phyloP scores from a whole-genome alignment of 176 grass and related monocot species.

The Poa annua region DNA sequence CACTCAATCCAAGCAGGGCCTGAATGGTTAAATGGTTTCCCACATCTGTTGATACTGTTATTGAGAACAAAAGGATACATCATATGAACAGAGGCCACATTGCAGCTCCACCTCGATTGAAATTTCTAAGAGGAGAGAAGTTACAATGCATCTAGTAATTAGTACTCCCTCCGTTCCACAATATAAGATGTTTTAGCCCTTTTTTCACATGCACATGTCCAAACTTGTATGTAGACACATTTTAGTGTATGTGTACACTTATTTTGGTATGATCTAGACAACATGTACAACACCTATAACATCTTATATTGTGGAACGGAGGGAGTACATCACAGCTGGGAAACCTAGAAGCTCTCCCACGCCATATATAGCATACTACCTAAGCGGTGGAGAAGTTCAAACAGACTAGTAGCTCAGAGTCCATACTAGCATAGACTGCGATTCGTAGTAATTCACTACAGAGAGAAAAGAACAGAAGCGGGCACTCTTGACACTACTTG shows the following conservation, averaged over 20 bases:
- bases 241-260: too few relatives aligned
- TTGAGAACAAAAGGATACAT: not conserved
- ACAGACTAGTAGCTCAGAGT: not conserved
- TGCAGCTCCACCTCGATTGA: not conserved
- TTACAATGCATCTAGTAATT: too few relatives aligned
- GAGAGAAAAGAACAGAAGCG: not conserved
- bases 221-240: too few relatives aligned
- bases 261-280: too few relatives aligned
- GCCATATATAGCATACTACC: not conserved
- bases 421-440: not conserved
- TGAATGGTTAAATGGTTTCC: conserved; percentile 1
- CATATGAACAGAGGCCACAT: not conserved
- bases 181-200: too few relatives aligned
- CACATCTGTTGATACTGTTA: not conserved
- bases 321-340: too few relatives aligned
- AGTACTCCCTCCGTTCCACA: too few relatives aligned
- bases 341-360: too few relatives aligned
- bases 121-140: not conserved
- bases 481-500: not conserved
- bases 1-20: too few relatives aligned
- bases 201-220: too few relatives aligned
- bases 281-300: too few relatives aligned
- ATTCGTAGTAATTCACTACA: not conserved
- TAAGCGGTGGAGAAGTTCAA: not conserved
- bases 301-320: too few relatives aligned